Base-by-base conservation (phyloP, 768 basidiomycete species). In the Xerocomellus chrysenteron region DNA sequence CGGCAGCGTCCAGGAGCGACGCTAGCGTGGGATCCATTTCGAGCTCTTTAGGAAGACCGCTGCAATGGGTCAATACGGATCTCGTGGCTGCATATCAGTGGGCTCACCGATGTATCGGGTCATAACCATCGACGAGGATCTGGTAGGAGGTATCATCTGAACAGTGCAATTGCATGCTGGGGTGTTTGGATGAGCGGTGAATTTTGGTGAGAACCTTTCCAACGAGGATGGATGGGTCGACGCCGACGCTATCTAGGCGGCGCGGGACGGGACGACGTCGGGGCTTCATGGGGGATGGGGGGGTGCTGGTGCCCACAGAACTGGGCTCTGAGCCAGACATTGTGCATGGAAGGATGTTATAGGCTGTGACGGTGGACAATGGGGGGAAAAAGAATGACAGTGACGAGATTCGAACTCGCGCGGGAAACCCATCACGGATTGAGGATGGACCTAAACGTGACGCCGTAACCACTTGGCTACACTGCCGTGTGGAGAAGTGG, bases 371-470 rank as follows among this genome's bases (percentile, higher is more conserved):
- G 17, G 45, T 54, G 57, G 57, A 63, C 65, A 56, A 60, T 57
- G 55, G 46, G 10, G 2, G 24, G 26, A 52, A 63, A 63, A 63
- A 4, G 50, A 16, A 33, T 80, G 78, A 80, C 78, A 80, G 76
- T 80, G 78, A 80, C 78, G 78, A 80, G 78, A 80, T 80, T 80
- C 78, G 78, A 80, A 80, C 78, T 80, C 78, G 78, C 78, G 78
- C 78, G 78, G 78, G 69, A 77, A 77, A 78, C 78, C 78, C 78
- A 80, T 80, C 78, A 80, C 78, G 79, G 78, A 73, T 73, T 73
- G 65, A 67, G 54, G 49, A 41, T 40, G 41, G 52, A 71, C 78
- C 78, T 80, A 80, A 80, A 80, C 79, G 79, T 80, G 78, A 80
- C 78, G 78, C 78, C 78, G 77, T 80, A 80, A 80, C 78, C 78